Conservation (phyloP, 352 stramenopile species). For the Phytophthora pini region DNA sequence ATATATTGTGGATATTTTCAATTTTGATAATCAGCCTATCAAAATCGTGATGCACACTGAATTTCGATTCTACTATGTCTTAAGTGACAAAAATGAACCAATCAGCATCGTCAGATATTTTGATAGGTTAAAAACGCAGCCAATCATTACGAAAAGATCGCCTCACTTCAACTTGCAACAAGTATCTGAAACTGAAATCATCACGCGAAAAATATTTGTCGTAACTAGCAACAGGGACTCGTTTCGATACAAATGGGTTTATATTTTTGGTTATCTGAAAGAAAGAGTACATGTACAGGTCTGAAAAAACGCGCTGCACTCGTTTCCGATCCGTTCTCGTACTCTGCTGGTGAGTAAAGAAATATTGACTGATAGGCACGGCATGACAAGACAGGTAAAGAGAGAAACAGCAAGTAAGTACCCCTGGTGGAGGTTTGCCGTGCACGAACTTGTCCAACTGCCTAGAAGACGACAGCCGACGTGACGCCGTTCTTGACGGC, state of each 20-base stretch:
- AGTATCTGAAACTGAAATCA: no score
- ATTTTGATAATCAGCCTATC: no score
- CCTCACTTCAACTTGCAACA: no score
- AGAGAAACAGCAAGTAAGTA: constrained; percentile 1
- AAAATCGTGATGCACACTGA: no score
- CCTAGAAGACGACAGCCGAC: constrained; percentile 34
- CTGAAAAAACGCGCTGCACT: no score
- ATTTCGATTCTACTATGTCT: no score
- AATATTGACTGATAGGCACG: constrained; percentile 1
- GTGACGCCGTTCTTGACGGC: constrained; percentile 27
- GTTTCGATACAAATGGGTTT: background rate
- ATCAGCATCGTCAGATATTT: no score
- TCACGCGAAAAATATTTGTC: no score
- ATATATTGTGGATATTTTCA: background rate
- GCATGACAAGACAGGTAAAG: background rate
- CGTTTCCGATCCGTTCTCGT: background rate
- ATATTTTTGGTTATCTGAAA: background rate
- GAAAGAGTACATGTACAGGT: background rate
- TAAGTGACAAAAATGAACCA: no score
- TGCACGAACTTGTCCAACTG: background rate
- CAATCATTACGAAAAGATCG: no score
- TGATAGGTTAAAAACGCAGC: no score
- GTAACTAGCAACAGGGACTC: no score
- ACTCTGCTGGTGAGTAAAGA: background rate
- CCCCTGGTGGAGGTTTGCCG: constrained; percentile 9